Base-by-base conservation (phyloP, 148 eudicot species). In the Drosera capensis region DNA sequence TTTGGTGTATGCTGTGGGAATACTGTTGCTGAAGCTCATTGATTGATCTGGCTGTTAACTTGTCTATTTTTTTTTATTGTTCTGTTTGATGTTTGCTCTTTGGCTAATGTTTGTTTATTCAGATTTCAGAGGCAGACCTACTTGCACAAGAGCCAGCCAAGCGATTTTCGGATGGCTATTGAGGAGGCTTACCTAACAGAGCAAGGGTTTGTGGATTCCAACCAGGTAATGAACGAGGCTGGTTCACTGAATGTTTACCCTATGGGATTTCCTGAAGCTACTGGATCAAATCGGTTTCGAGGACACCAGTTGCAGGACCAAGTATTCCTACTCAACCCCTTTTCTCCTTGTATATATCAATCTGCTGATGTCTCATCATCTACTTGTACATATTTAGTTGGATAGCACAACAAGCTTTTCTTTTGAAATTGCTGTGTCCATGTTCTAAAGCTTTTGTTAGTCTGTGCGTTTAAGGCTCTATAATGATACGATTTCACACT, bases 111-210 rank as follows among this genome's bases (percentile, higher is more conserved):
- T 11, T 20, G 40, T 14, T 35, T 42, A 7, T 18, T 52, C 75
- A 90, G 99, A 66, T 90, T 85, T 67, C 93, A 68, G 74, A 77
- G 70, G 60, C 99, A 90, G 80, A 85, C 88, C 26, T 75, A 90
- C 26, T 66, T 90, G 67, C 78, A 80, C 70, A 86, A 93, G 48
- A 73, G 94, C 71, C 84, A 76, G 62, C 82, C 80, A 7, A 60
- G 60, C 52, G 99, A 90, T 68, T 90, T 85, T 58, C 71, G 63
- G 37, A 51, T 64, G 74, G 95, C 99, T 30, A 70, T 90, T 64
- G 88, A 90, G 52, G 99, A 90, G 78, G 99, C 99, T 22, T 41
- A 78, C 71, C 38, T 73, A 30, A 87, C 71, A 45, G 95, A 85
- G 73, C 67, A 72, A 58, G 93, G 85, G 20, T 59, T 67, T 51